Percentiles rank a stretch among this genome's conserved stretches.
Conservation (phyloP, 2,329 filamentous ascomycete species). For the Cucurbitaria berberidis region DNA sequence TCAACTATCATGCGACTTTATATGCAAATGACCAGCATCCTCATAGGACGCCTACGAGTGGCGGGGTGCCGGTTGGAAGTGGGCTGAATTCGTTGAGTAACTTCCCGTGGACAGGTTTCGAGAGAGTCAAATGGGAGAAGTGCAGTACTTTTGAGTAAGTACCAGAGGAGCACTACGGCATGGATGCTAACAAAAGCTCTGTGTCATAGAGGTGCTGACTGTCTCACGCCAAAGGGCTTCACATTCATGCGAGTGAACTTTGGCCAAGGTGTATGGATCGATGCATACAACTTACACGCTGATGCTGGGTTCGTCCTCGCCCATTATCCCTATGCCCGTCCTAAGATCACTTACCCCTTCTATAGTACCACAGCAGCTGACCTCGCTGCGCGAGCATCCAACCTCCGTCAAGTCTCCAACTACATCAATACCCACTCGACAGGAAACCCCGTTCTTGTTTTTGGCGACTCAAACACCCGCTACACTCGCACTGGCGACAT, state of each 20-base stretch:
- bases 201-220: slow-evolving; percentile 59
- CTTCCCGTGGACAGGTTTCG: slow-evolving; percentile 62
- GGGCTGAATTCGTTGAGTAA: slow-evolving; percentile 70
- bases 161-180: background rate
- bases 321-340: background rate
- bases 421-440: slow-evolving; percentile 63
- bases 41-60: slow-evolving; percentile 67
- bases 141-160: slow-evolving; percentile 57
- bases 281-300: slow-evolving; percentile 71
- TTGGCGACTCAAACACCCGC: slow-evolving; percentile 69
- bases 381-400: slow-evolving; percentile 61
- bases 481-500: slow-evolving; percentile 65
- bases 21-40: slow-evolving; percentile 66
- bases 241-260: slow-evolving; percentile 68
- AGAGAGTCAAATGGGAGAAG: slow-evolving; percentile 64
- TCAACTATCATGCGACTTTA: slow-evolving; percentile 68
- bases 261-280: slow-evolving; percentile 61
- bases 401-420: slow-evolving; percentile 64
- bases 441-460: slow-evolving; percentile 68
- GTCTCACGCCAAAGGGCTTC: slow-evolving; percentile 73
- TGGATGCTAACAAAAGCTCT: background rate
- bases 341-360: background rate
- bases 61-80: slow-evolving; percentile 67
- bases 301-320: slow-evolving; percentile 65
- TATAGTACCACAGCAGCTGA: slow-evolving; percentile 57